Evolutionary conservation across 2,329 filamentous ascomycete species (phyloP).

Genomic region (Penicillium sp.): DNA sequence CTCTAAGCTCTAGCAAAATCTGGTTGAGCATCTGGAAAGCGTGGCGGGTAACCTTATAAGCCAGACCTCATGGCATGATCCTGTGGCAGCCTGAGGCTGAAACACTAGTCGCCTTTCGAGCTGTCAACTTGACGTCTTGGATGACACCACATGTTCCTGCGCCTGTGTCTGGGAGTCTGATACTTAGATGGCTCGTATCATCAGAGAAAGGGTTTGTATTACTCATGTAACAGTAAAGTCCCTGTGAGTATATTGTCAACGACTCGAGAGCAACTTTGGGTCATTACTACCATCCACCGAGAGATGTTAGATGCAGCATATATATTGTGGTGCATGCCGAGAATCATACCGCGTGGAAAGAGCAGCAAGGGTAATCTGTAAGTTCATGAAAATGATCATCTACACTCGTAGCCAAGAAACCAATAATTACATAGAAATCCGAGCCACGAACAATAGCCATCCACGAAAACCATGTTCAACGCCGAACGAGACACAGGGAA

Average conservation of each 20-base stretch:
- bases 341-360: background rate
- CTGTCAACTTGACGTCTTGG: constrained; percentile 3
- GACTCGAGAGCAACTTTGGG: no score
- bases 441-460: background rate
- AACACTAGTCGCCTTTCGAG: constrained; percentile 1
- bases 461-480: constrained; percentile 17
- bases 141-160: background rate
- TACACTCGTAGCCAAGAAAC: constrained; percentile 18
- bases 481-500: constrained; percentile 24
- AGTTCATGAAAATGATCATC: constrained; percentile 9
- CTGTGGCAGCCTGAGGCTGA: constrained; percentile 1
- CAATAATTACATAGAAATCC: constrained; percentile 4
- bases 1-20: background rate
- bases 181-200: background rate
- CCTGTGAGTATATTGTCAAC: no score
- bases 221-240: background rate
- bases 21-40: background rate
- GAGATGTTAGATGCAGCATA: background rate
- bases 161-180: background rate
- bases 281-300: background rate
- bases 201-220: background rate
- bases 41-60: background rate
- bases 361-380: background rate
- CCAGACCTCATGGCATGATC: background rate
- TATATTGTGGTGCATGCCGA: no score